Conservation (phyloP, 139 green algal genomes). For the Tetradesmus lagerheimii region DNA sequence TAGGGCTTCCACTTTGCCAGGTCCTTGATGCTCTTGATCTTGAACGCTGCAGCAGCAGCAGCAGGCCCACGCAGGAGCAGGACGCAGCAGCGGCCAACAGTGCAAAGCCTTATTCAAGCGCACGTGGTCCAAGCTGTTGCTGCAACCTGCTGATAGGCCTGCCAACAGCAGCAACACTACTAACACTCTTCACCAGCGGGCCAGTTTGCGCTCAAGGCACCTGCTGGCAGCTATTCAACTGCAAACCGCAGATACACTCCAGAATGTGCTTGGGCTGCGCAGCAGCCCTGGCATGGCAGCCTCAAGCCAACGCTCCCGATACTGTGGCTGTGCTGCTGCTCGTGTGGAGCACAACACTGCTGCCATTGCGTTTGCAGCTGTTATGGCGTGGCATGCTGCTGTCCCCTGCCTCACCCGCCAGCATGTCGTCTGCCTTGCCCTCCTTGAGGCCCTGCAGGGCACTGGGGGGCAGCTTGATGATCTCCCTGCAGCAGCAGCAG, state of each 20-base stretch:
- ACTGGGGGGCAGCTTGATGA: constrained; percentile 37
- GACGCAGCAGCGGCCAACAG: not conserved
- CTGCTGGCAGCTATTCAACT: too few species aligned
- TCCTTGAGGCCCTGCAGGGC: constrained; percentile 43
- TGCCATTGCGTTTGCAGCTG: too few species aligned
- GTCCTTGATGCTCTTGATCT: constrained; percentile 37
- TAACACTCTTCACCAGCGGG: too few species aligned
- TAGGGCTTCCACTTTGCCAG: constrained; percentile 49
- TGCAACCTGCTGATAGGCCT: too few species aligned
- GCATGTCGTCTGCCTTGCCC: constrained; percentile 44
- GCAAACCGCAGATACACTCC: too few species aligned
- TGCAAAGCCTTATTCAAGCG: too few species aligned
- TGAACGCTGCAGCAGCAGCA: constrained; percentile 23
- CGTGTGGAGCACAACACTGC: not conserved
- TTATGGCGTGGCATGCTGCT: not conserved
- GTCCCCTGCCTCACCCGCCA: constrained; percentile 4
- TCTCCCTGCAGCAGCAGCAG: constrained; percentile 11
- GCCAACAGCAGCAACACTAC: too few species aligned
- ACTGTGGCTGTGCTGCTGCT: not conserved
- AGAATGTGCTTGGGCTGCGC: too few species aligned
- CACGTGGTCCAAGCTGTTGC: too few species aligned
- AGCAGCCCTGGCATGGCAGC: too few species aligned
- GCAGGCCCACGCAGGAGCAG: too few species aligned
- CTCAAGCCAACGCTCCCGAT: not conserved
- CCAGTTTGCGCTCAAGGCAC: too few species aligned